A percentile compares a stretch with the other conserved stretches of the same genome.
Evolutionary conservation across 2,329 filamentous ascomycete species (phyloP).

Genomic region (Neonectria coccinea): DNA sequence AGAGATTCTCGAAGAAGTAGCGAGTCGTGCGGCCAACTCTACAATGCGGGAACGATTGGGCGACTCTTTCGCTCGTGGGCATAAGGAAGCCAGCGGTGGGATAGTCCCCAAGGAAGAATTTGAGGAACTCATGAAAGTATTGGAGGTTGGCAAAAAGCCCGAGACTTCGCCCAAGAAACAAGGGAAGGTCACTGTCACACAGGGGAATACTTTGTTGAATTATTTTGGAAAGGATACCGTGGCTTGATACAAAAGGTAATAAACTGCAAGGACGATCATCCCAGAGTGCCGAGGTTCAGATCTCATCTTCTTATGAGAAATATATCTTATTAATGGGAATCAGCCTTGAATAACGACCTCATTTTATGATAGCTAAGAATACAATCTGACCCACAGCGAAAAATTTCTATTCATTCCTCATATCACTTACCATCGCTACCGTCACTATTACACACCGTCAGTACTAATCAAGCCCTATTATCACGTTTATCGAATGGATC

Average conservation of each 20-base stretch:
- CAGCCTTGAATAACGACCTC: too few relatives aligned
- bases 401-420: background rate
- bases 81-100: background rate
- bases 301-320: too few relatives aligned
- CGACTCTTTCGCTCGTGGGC: background rate
- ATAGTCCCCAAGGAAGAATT: background rate
- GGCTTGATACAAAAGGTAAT: background rate
- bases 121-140: background rate
- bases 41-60: background rate
- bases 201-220: background rate
- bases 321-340: too few relatives aligned
- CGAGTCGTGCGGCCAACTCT: background rate
- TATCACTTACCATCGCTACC: background rate
- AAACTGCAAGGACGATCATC: too few relatives aligned
- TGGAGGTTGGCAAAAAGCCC: background rate
- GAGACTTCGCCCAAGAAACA: background rate
- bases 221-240: background rate
- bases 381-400: too few relatives aligned
- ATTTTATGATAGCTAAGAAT: too few relatives aligned
- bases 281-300: too few relatives aligned
- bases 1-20: background rate
- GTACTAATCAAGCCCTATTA: background rate
- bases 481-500: background rate
- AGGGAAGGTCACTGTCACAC: background rate
- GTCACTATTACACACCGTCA: background rate